Base-by-base conservation (phyloP, 2,329 filamentous ascomycete species). In the Colletotrichum cereale region DNA sequence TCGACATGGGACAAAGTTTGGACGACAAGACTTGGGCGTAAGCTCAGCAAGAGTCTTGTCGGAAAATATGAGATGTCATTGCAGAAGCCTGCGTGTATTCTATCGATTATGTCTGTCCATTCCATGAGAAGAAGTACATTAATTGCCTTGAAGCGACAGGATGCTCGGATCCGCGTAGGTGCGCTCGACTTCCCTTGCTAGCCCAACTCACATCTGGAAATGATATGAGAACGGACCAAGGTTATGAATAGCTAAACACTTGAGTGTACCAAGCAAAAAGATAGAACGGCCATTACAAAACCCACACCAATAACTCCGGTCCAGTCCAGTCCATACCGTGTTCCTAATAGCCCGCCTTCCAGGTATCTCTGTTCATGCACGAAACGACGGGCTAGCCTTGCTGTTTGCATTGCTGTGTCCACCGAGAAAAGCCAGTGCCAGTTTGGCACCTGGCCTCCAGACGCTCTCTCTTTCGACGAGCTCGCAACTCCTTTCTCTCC, bases 401-500 rank as follows among this genome's bases (percentile, higher is more conserved):
- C 70, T 66, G 70, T 40, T 62, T 66, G 72, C 73, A 74, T 52
- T 72, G 67, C 62, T 74, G 67, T 47, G 73, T 68, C 73, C 73
- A 74, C n/a, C 73, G 64, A 36, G 72, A 66, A 47, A 64, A 68
- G 26, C 73, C 73, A 12, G 72, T 57, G 31, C 73, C 73, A 34
- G 67, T 57, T 56, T 73, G 73, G 50, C 76, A 75, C 31, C 68
- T 56, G 14, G 76, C 67, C 57, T 75, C 74, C 44, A 72, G 56
- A 29, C 70, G 75, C 69, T 75, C 76, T 52, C 75, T 67, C 73
- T 77, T 79, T 57, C 74, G 77, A 58, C 73, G 74, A 53, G 76
- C 74, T 68, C 74, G 74, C 62, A 78, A 74, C 66, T 79, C 77
- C 31, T 75, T 73, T 71, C 77, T 78, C 68, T 78, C 75, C 11